A percentile compares a stretch with the other conserved stretches of the same genome.
These are phyloP conservation scores for Podospora appendiculata DNA, from an alignment of 495 filamentous ascomycete species.

Conservation along the genomic window DNA sequence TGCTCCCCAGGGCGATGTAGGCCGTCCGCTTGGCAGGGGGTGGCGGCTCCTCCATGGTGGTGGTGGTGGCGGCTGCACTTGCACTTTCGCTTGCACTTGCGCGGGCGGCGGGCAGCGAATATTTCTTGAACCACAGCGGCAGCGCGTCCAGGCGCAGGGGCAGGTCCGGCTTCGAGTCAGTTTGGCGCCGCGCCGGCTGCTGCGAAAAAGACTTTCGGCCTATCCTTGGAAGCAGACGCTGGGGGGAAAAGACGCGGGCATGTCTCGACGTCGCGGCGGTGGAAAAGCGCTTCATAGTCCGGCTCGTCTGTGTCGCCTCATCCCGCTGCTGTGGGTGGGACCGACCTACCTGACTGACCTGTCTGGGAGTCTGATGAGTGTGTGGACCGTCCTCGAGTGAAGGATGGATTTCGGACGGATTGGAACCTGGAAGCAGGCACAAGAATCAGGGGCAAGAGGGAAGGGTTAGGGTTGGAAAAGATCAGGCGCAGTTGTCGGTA, in stretches of 20 bases:
- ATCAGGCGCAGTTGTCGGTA: not conserved
- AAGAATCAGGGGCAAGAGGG: not conserved
- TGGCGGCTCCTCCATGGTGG: slow-evolving; percentile 3
- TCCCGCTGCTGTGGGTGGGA: not conserved
- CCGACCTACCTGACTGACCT: not conserved
- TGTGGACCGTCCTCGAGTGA: not conserved
- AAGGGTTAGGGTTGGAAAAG: not conserved
- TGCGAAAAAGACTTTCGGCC: not conserved
- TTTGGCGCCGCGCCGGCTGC: not conserved
- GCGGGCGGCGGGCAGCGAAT: slow-evolving; percentile 16
- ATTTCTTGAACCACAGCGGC: slow-evolving; percentile 12
- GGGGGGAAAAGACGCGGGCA: not conserved
- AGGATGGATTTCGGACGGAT: not conserved
- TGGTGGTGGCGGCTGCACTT: too few relatives aligned
- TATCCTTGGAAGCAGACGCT: not conserved
- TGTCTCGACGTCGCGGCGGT: not conserved
- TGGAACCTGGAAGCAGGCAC: not conserved
- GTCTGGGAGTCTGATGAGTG: too few relatives aligned
- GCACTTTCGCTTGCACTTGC: slow-evolving; percentile 4
- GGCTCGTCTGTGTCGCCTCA: not conserved
- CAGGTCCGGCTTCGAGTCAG: not conserved
- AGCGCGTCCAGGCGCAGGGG: too few relatives aligned
- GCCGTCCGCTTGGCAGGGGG: slow-evolving; percentile 35
- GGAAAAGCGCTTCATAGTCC: not conserved
- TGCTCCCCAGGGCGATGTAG: slow-evolving; percentile 87